Conservation (phyloP, 1,139 yeast genomes). For the Neolecta irregularis region DNA sequence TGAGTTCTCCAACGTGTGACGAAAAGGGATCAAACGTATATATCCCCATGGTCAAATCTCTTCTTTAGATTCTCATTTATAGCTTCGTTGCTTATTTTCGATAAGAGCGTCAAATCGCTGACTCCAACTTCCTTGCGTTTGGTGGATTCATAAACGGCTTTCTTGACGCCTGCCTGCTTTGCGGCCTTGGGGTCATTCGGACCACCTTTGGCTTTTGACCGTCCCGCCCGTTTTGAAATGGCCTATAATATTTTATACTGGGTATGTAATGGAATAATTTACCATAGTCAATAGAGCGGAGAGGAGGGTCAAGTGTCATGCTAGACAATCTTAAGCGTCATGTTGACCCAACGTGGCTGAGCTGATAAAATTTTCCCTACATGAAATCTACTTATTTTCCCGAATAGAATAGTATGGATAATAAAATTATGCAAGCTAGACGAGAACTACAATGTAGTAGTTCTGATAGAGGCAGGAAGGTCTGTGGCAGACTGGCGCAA, state of each 20-base stretch:
- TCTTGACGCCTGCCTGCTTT: constrained; percentile 44
- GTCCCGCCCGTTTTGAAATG: constrained; percentile 16
- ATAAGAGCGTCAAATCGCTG: constrained; percentile 76
- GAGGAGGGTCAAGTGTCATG: too few species aligned
- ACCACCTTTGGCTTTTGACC: constrained; percentile 12
- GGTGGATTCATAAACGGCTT: constrained; percentile 79
- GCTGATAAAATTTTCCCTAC: too few species aligned
- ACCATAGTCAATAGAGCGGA: too few species aligned
- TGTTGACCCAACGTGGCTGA: too few species aligned
- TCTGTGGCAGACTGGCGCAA: too few species aligned
- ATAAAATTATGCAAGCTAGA: too few species aligned
- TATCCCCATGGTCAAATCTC: constrained; percentile 75
- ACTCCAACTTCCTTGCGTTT: constrained; percentile 96
- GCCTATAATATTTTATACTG: constrained; percentile 10
- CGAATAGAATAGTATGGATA: too few species aligned
- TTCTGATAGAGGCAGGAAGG: too few species aligned
- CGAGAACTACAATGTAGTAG: too few species aligned
- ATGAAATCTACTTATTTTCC: too few species aligned
- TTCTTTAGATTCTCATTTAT: constrained; percentile 84
- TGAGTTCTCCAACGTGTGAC: not conserved
- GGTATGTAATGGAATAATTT: too few species aligned
- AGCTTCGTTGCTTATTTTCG: constrained; percentile 79
- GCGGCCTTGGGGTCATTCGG: constrained; percentile 28
- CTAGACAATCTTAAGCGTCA: too few species aligned
- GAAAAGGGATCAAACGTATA: constrained; percentile 48